A percentile compares a stretch with the other conserved stretches of the same genome.
phyloP scores from a whole-genome alignment of 2,329 filamentous ascomycete genomes.

The Aplosporella prunicola region DNA sequence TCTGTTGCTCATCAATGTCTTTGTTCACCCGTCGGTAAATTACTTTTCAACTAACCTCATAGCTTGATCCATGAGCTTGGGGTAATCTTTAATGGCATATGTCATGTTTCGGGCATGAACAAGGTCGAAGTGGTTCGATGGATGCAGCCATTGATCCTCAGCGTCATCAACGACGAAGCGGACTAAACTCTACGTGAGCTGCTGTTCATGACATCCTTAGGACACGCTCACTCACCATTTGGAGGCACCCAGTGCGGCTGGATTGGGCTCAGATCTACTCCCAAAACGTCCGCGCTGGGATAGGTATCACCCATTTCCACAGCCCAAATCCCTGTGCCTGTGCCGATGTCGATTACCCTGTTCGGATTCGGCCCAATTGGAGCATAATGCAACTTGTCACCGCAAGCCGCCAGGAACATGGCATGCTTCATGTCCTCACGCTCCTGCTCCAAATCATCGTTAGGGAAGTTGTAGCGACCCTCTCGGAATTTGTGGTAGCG shows the following conservation, averaged over 20 bases:
- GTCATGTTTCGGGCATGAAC: conserved; percentile 45
- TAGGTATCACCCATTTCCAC: neutral
- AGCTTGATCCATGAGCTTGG: conserved; percentile 38
- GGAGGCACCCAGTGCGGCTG: conserved; percentile 40
- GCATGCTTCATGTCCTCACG: neutral
- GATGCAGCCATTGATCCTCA: conserved; percentile 48
- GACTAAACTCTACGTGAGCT: conserved; percentile 37
- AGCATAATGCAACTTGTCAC: conserved; percentile 6
- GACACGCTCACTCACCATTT: conserved; percentile 28
- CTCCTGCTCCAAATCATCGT: conserved; percentile 18
- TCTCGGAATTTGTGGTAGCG: neutral
- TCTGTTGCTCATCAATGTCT: conserved; percentile 16
- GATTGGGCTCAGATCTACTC: conserved; percentile 18
- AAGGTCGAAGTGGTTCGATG: conserved; percentile 42
- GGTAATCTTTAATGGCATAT: conserved; percentile 45
- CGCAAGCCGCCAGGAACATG: neutral
- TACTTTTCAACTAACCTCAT: conserved; percentile 27
- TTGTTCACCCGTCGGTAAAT: conserved; percentile 15
- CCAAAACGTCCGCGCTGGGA: conserved; percentile 5
- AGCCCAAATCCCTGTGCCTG: neutral
- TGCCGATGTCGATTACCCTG: conserved; percentile 45
- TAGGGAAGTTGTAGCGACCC: neutral
- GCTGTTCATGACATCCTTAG: conserved; percentile 41
- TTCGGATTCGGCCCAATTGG: conserved; percentile 42
- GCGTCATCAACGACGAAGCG: conserved; percentile 54